These are phyloP conservation scores for Fusarium begoniae DNA, from an alignment of 2,329 filamentous ascomycete genomes.

Conservation along the genomic window DNA sequence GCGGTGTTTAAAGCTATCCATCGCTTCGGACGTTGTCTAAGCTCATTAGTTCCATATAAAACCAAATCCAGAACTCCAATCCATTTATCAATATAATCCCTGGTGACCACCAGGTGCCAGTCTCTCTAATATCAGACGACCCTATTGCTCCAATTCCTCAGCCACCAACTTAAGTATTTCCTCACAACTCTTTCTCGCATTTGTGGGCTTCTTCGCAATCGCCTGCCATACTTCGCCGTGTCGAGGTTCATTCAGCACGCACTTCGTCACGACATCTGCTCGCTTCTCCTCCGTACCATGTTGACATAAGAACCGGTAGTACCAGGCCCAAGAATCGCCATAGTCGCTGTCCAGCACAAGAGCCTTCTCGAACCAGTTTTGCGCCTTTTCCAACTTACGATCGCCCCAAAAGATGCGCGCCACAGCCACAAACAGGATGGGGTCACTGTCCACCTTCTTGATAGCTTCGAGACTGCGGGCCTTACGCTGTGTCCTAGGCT, in stretches of 20 bases:
- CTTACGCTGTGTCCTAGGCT: slow-evolving; percentile 90
- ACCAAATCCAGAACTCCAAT: slow-evolving; percentile 22
- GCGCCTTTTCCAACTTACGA: slow-evolving; percentile 89
- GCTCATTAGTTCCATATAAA: slow-evolving; percentile 24
- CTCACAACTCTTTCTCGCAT: slow-evolving; percentile 77
- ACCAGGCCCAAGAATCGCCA: slow-evolving; percentile 98
- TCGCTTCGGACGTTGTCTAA: slow-evolving; percentile 15
- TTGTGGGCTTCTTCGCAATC: slow-evolving; percentile 85
- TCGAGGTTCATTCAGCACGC: slow-evolving; percentile 82
- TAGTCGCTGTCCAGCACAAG: slow-evolving; percentile 85
- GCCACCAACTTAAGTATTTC: slow-evolving; percentile 86
- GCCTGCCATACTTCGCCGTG: slow-evolving; percentile 94
- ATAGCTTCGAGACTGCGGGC: slow-evolving; percentile 92
- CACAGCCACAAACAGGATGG: slow-evolving; percentile 87
- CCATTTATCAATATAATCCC: not conserved
- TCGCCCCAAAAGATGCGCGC: slow-evolving; percentile 97
- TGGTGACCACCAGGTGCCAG: not conserved
- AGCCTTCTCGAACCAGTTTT: slow-evolving; percentile 97
- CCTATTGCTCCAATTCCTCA: slow-evolving; percentile 48
- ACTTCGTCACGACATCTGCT: slow-evolving; percentile 83
- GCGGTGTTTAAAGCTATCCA: not conserved
- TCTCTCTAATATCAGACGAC: not conserved
- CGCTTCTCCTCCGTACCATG: slow-evolving; percentile 96
- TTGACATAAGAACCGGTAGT: slow-evolving; percentile 90
- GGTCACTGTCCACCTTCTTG: slow-evolving; percentile 94